Base-by-base conservation (phyloP, 305 asterid genomes). In the Fraxinus floribunda region DNA sequence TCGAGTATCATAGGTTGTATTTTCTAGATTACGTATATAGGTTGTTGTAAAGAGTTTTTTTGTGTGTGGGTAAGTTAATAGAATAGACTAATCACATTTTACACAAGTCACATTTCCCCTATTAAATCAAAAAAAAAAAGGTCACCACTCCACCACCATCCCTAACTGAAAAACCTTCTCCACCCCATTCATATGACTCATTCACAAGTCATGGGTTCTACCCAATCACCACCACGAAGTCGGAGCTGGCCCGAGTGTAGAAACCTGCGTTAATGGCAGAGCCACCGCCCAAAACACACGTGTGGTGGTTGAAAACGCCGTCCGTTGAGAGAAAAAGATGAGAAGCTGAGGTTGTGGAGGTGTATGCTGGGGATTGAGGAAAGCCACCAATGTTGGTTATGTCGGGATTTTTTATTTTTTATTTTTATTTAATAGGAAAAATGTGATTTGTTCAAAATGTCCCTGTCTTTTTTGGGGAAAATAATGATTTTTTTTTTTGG, bases 251-350 rank as follows among this genome's bases (percentile, higher is more conserved):
- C 62, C 91, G 80, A 0, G 93, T 74, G 88, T 85, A 92, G 87
- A 93, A 35, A 35, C 39, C 39, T 35, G 39, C 39, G 39, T 35
- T 35, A 35, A 35, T 35, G 0, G 39, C 1, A 6, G 39, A 35
- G 39, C 39, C 39, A 35, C 7, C 39, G 7, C 39, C 39, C 22
- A 94, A 68, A 0, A 94, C 89, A 4, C 97, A 90, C 6, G 87
- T 91, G 0, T 97, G 92, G 87, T 90, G 92, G 93, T 92, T 94
- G 91, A 86, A 83, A 1, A 94, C 96, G 8, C 97, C 97, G 75
- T 94, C 97, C 0, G 93, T 91, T 11, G 97, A 92, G 79, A 91
- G 81, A 80, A 94, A 94, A 29, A 57, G 82, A 80, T 94, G 98
- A 0, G 96, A n/a, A 66, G 82, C 81, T 94, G 97, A 0, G 96